These are phyloP conservation scores for Coemansia sp. DNA, from an alignment of 192 early-diverging fungal species.

Conservation along the genomic window DNA sequence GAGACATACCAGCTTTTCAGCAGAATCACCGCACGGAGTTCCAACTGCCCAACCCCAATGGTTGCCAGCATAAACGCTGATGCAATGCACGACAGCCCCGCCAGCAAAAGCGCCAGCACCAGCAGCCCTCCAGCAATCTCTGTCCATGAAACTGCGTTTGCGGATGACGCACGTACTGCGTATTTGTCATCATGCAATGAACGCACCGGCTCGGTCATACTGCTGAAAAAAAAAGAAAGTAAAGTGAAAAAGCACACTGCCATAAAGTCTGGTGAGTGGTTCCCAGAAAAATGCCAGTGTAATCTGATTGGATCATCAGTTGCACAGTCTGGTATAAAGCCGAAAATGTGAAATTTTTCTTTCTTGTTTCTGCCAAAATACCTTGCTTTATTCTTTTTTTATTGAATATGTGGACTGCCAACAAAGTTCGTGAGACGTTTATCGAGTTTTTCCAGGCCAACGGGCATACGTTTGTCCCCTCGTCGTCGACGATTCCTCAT, in stretches of 20 bases:
- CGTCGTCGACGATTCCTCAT: conserved; percentile 91
- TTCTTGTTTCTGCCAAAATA: neutral
- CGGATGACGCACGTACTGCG: conserved; percentile 3
- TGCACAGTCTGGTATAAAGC: too few species aligned
- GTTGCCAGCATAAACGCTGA: conserved; percentile 43
- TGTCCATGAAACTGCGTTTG: conserved; percentile 20
- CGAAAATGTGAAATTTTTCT: neutral
- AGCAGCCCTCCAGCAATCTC: conserved; percentile 32
- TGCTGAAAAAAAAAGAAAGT: neutral
- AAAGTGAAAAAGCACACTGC: too few species aligned
- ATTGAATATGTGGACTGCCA: conserved; percentile 66
- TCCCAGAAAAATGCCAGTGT: too few species aligned
- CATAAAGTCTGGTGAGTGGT: too few species aligned
- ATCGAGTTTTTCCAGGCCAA: conserved; percentile 77
- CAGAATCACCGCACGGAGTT: conserved; percentile 37
- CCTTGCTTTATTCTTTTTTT: neutral
- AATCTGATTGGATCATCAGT: too few species aligned
- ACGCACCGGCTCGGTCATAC: too few species aligned
- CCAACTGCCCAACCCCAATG: conserved; percentile 43
- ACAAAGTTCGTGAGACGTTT: conserved; percentile 81
- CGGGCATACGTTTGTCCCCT: conserved; percentile 73
- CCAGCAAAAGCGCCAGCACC: conserved; percentile 27
- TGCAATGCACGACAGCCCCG: conserved; percentile 24
- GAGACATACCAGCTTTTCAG: conserved; percentile 32
- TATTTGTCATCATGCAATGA: neutral